Percentiles rank a stretch among this genome's conserved stretches.
These are phyloP conservation scores for Passalora sequoiae DNA, from an alignment of 2,329 filamentous ascomycete genomes.

Conservation along the genomic window DNA sequence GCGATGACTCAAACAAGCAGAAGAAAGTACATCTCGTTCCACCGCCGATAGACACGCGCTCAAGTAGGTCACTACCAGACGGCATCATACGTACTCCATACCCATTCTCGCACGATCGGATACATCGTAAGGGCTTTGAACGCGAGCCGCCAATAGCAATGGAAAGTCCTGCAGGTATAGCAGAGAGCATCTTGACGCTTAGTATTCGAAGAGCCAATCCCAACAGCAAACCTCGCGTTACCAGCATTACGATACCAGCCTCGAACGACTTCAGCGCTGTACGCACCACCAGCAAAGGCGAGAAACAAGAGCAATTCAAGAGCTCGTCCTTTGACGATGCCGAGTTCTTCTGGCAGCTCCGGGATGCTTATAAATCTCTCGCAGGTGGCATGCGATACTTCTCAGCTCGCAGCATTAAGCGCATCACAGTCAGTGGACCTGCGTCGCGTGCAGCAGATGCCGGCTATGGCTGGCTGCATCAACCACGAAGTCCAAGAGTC, in stretches of 20 bases:
- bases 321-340: conserved; percentile 33
- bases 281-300: conserved; percentile 9
- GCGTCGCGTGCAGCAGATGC: conserved; percentile 25
- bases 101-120: conserved; percentile 19
- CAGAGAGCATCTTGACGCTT: conserved; percentile 31
- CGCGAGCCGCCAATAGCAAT: conserved; percentile 11
- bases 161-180: conserved; percentile 7
- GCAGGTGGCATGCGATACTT: conserved; percentile 27
- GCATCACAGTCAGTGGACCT: conserved; percentile 28
- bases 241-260: conserved; percentile 29
- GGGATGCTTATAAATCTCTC: conserved; percentile 26
- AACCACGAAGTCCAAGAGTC: conserved; percentile 27
- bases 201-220: conserved; percentile 28
- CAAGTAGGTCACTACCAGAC: conserved; percentile 23
- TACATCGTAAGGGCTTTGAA: conserved; percentile 25
- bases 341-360: conserved; percentile 30
- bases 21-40: conserved; percentile 32
- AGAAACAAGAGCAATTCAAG: conserved; percentile 23
- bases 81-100: conserved; percentile 33
- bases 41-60: conserved; percentile 30
- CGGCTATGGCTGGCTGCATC: conserved; percentile 28
- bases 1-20: conserved; percentile 2
- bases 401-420: conserved; percentile 30
- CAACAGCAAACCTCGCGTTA: conserved; percentile 22
- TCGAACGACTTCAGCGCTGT: conserved; percentile 26